Conservation (phyloP, 768 basidiomycete species). For the Calocera viscosa region DNA sequence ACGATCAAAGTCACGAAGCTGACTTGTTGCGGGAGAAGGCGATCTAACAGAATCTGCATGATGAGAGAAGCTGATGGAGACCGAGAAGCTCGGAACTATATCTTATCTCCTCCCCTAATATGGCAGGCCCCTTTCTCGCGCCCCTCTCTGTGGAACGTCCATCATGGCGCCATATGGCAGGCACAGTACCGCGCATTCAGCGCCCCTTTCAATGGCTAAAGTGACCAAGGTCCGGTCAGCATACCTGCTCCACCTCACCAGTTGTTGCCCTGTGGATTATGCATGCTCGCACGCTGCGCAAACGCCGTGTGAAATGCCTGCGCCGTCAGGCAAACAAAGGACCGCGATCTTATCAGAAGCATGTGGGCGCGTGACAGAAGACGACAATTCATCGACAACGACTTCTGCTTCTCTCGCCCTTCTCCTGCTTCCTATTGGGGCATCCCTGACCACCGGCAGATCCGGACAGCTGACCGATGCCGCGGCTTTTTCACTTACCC, state of each 20-base stretch:
- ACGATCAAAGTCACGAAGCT: no score
- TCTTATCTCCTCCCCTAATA: background rate
- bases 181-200: background rate
- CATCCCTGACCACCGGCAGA: background rate
- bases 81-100: background rate
- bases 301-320: no score
- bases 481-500: background rate
- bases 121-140: background rate
- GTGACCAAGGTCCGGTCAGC: background rate
- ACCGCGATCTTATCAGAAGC: background rate
- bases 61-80: no score
- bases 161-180: background rate
- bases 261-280: no score
- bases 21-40: no score
- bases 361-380: background rate
- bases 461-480: background rate
- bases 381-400: background rate
- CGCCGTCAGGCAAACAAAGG: background rate
- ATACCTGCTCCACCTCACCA: background rate
- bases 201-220: background rate
- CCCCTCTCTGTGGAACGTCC: background rate
- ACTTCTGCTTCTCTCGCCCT: background rate
- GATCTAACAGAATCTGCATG: no score
- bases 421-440: background rate
- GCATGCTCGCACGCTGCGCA: no score